phyloP scores from a whole-genome alignment of 179 eudicot genomes.

The Actinidia chinensis region DNA sequence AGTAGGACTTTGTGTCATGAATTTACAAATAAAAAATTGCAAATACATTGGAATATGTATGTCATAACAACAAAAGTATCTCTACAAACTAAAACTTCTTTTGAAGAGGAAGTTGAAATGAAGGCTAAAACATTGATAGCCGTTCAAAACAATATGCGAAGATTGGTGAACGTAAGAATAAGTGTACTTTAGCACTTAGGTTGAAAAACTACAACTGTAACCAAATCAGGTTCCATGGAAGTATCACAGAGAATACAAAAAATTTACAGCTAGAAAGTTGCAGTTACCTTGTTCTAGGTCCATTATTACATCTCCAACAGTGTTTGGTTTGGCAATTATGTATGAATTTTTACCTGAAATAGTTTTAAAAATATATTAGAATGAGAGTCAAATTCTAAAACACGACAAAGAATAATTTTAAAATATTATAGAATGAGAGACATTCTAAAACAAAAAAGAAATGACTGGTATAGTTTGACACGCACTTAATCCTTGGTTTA shows the following conservation, averaged over 20 bases:
- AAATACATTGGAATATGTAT: no score
- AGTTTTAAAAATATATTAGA: no score
- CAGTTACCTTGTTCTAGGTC: conserved; percentile 78
- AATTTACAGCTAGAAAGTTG: not conserved
- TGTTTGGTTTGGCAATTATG: conserved; percentile 81
- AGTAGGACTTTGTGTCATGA: no score
- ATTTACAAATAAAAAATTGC: no score
- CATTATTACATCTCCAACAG: conserved; percentile 83
- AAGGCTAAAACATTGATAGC: no score
- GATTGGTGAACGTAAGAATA: not conserved
- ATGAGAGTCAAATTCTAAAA: no score
- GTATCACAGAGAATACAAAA: not conserved
- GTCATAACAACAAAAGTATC: no score
- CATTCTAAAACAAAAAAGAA: not conserved
- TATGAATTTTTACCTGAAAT: conserved; percentile 71
- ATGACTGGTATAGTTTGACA: not conserved
- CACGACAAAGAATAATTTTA: no score
- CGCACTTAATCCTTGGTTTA: conserved; percentile 83
- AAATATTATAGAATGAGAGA: not conserved
- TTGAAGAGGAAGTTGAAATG: no score
- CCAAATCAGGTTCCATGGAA: not conserved
- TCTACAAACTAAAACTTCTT: conserved; percentile 78
- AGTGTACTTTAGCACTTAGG: not conserved
- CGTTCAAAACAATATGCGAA: not conserved
- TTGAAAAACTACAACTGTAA: not conserved